Evolutionary conservation across 2,329 filamentous ascomycete genomes (phyloP).

Genomic region (Pezicula radicicola): DNA sequence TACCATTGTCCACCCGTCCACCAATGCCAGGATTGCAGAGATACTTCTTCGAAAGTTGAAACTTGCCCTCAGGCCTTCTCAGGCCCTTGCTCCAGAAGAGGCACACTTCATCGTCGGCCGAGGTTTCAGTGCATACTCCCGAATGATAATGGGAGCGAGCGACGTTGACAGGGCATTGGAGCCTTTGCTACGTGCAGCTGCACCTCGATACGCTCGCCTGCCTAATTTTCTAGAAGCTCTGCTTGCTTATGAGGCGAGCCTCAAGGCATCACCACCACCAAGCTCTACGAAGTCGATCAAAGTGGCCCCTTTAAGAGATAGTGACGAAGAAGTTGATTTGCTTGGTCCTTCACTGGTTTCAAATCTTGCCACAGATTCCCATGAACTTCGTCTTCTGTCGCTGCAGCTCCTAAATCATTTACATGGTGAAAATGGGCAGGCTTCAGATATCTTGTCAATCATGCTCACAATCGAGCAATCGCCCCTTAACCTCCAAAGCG

Average conservation of each 20-base stretch:
- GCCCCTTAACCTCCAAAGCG: slow-evolving; percentile 71
- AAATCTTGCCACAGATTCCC: slow-evolving; percentile 74
- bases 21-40: slow-evolving; percentile 63
- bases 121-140: slow-evolving; percentile 70
- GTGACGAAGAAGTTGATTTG: slow-evolving; percentile 45
- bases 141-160: slow-evolving; percentile 58
- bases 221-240: slow-evolving; percentile 65
- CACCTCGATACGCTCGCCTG: slow-evolving; percentile 62
- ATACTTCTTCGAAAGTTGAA: slow-evolving; percentile 64
- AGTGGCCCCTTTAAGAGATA: slow-evolving; percentile 2
- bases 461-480: slow-evolving; percentile 81
- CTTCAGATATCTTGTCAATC: slow-evolving; percentile 49
- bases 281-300: slow-evolving; percentile 5
- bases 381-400: slow-evolving; percentile 69
- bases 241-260: slow-evolving; percentile 47
- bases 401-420: slow-evolving; percentile 69
- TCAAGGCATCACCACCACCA: slow-evolving; percentile 13
- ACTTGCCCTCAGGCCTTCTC: slow-evolving; percentile 59
- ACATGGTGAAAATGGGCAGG: slow-evolving; percentile 45
- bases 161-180: slow-evolving; percentile 60
- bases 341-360: slow-evolving; percentile 64
- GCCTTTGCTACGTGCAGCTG: slow-evolving; percentile 62
- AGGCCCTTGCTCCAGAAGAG: slow-evolving; percentile 56
- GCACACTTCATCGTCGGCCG: slow-evolving; percentile 72
- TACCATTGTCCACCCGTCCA: slow-evolving; percentile 62